Evolutionary conservation across 192 early-diverging fungal genomes (phyloP).

Genomic region (Podila epicladia): DNA sequence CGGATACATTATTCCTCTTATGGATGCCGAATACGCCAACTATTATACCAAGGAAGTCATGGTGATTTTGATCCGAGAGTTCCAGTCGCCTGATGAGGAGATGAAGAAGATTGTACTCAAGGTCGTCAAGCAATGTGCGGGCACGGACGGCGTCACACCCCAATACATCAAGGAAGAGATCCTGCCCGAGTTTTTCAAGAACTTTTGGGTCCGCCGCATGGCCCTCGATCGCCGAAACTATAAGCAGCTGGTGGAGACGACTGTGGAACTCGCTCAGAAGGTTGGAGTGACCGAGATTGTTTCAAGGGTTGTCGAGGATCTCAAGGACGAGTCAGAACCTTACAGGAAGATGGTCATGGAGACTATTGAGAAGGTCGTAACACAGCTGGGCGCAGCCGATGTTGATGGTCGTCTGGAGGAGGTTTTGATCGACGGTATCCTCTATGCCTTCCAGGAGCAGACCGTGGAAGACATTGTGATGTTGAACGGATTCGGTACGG

Average conservation of each 20-base stretch:
- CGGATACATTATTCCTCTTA: constrained; percentile 97
- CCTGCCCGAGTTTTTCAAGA: constrained; percentile 92
- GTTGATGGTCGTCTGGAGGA: constrained; percentile 93
- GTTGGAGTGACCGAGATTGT: constrained; percentile 95
- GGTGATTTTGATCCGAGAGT: constrained; percentile 92
- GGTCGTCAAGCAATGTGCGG: constrained; percentile 96
- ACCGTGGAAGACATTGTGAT: constrained; percentile 91
- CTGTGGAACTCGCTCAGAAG: constrained; percentile 92
- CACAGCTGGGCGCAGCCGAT: constrained; percentile 86
- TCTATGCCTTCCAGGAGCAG: constrained; percentile 99
- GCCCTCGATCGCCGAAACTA: constrained; percentile 95
- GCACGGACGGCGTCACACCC: constrained; percentile 90
- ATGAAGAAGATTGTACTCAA: constrained; percentile 99
- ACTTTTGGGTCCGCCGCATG: constrained; percentile 99
- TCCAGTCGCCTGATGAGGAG: constrained; percentile 97
- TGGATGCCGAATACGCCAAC: constrained; percentile 95
- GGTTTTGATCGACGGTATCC: constrained; percentile 94
- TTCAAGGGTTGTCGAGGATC: constrained; percentile 83
- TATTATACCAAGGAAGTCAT: constrained; percentile 96
- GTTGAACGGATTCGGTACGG: constrained; percentile 95
- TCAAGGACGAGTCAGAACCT: constrained; percentile 95
- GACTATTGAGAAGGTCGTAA: constrained; percentile 86
- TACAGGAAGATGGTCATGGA: constrained; percentile 99
- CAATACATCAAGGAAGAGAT: constrained; percentile 91
- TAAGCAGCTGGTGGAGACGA: constrained; percentile 94